A percentile compares a stretch with the other conserved stretches of the same genome.
phyloP scores from a whole-genome alignment of 495 filamentous ascomycete species.

The Hypoxylon lienhwacheense region DNA sequence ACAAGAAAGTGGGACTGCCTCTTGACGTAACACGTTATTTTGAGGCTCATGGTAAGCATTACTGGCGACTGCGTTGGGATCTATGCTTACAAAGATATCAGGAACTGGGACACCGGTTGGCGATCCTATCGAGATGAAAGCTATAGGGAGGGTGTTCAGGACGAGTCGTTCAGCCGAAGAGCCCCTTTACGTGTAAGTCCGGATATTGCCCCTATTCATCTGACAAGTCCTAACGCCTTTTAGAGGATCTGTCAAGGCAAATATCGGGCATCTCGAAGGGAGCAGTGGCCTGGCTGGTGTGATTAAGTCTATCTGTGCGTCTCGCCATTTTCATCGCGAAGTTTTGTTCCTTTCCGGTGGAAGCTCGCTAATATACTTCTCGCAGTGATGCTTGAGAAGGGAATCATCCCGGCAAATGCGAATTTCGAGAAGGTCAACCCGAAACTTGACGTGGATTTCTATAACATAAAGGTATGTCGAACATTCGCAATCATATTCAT shows the following conservation, averaged over 20 bases:
- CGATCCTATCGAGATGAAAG: constrained; percentile 58
- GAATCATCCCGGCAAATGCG: constrained; percentile 46
- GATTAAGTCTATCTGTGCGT: constrained; percentile 54
- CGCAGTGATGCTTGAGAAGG: constrained; percentile 57
- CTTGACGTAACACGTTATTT: constrained; percentile 49
- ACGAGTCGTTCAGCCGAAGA: constrained; percentile 27
- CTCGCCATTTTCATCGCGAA: constrained; percentile 29
- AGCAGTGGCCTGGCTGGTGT: constrained; percentile 54
- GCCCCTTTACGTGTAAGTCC: constrained; percentile 47
- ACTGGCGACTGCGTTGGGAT: not conserved
- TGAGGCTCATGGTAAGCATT: constrained; percentile 44
- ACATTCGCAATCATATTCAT: not conserved
- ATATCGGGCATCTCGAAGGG: constrained; percentile 60
- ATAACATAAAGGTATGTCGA: constrained; percentile 26
- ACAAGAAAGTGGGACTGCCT: constrained; percentile 49
- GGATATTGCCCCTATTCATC: not conserved
- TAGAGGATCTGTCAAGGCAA: constrained; percentile 56
- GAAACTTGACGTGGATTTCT: constrained; percentile 38
- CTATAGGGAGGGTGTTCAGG: constrained; percentile 49
- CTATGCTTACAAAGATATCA: constrained; percentile 1
- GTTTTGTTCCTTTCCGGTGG: not conserved
- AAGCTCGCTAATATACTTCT: not conserved
- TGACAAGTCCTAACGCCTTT: not conserved
- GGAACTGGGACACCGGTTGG: constrained; percentile 59
- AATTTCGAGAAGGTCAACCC: constrained; percentile 55